Evolutionary conservation across 192 early-diverging fungal species (phyloP).

Genomic region (Mortierella hygrophila): DNA sequence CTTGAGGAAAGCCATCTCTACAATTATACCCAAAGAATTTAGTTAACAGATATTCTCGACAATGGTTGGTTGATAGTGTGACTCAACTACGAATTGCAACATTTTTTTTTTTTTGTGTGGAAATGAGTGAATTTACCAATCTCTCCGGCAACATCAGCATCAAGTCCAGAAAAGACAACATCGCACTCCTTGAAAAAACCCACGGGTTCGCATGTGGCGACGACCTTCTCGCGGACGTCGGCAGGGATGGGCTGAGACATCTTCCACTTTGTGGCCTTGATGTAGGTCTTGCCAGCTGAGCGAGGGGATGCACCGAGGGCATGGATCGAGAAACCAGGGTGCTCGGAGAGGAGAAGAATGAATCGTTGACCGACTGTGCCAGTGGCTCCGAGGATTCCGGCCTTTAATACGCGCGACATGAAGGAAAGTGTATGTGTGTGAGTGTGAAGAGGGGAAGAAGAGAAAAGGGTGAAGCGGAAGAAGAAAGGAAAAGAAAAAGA

Average conservation of each 20-base stretch:
- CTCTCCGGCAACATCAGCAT: conserved; percentile 94
- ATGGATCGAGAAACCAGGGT: conserved; percentile 90
- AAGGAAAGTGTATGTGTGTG: neutral
- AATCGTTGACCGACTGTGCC: conserved; percentile 99
- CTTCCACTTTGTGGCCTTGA: conserved; percentile 90
- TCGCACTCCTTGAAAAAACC: conserved; percentile 81
- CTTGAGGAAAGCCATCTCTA: conserved; percentile 89
- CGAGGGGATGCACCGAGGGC: conserved; percentile 92
- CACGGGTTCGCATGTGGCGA: conserved; percentile 80
- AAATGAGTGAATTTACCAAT: conserved; percentile 65
- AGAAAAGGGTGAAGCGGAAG: neutral
- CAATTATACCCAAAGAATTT: neutral
- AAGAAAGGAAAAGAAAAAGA: neutral
- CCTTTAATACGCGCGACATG: conserved; percentile 65
- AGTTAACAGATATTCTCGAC: neutral
- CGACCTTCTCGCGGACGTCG: conserved; percentile 65
- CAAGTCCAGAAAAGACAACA: conserved; percentile 96
- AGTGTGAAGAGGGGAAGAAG: neutral
- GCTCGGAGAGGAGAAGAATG: conserved; percentile 86
- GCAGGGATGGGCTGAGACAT: conserved; percentile 82
- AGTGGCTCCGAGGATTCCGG: conserved; percentile 96
- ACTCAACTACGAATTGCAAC: neutral
- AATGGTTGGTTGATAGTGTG: neutral
- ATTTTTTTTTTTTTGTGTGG: neutral
- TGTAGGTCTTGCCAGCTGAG: conserved; percentile 90